These are phyloP conservation scores for Xylona heveae DNA, from an alignment of 495 filamentous ascomycete species.

Conservation along the genomic window DNA sequence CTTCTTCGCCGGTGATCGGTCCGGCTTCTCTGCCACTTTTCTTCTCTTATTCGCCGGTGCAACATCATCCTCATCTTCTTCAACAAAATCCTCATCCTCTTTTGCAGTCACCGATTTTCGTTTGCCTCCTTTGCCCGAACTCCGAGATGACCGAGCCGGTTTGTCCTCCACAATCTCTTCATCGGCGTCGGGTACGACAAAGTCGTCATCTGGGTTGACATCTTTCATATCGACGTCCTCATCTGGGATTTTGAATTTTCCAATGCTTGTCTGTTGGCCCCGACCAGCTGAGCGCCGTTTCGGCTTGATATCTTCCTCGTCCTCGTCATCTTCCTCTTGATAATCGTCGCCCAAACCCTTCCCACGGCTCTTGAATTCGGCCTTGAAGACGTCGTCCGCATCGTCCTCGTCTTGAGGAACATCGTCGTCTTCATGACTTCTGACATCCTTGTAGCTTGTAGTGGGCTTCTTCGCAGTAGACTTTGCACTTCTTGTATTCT, in stretches of 20 bases:
- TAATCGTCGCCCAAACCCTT: constrained; percentile 45
- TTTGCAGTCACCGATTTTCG: constrained; percentile 15
- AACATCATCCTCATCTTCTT: constrained; percentile 8
- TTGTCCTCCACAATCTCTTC: constrained; percentile 12
- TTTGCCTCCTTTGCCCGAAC: too few relatives aligned
- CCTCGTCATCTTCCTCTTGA: constrained; percentile 38
- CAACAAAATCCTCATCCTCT: constrained; percentile 24
- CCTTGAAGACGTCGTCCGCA: constrained; percentile 52
- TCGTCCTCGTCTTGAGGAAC: constrained; percentile 36
- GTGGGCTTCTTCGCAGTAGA: constrained; percentile 14
- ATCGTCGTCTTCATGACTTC: constrained; percentile 19
- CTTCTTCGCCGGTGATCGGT: constrained; percentile 12
- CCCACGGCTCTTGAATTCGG: constrained; percentile 30
- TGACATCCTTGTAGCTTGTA: constrained; percentile 16
- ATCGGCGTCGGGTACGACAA: constrained; percentile 15
- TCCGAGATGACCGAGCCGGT: too few relatives aligned
- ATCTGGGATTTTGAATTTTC: constrained; percentile 23
- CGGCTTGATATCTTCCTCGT: constrained; percentile 23
- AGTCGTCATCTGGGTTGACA: constrained; percentile 18
- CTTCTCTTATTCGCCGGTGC: constrained; percentile 1
- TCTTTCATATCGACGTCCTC: constrained; percentile 28
- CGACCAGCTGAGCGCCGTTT: constrained; percentile 1
- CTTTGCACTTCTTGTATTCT: constrained; percentile 12
- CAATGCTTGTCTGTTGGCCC: constrained; percentile 1
- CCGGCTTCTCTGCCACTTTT: constrained; percentile 6